Conservation (phyloP, 2,329 filamentous ascomycete species). For the Sclerotinia nivalis region DNA sequence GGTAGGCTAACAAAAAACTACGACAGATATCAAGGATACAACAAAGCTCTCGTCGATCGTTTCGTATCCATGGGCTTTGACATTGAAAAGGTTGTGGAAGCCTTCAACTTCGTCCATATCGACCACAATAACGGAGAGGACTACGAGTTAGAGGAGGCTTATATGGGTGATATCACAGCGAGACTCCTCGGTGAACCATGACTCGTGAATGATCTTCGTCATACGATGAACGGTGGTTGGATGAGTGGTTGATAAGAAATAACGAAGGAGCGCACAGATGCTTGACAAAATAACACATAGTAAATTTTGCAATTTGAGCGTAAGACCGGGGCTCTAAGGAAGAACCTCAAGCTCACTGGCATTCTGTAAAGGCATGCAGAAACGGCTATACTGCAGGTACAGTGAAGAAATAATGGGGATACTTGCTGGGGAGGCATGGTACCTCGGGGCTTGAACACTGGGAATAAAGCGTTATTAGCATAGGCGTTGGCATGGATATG, state of each 20-base stretch:
- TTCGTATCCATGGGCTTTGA: conserved; percentile 93
- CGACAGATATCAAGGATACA: conserved; percentile 80
- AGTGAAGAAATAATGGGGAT: neutral
- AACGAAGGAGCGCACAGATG: neutral
- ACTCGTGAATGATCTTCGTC: conserved; percentile 21
- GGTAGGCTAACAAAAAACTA: conserved; percentile 27
- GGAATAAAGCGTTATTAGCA: conserved; percentile 7
- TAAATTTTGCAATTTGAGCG: neutral
- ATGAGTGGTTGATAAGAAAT: neutral
- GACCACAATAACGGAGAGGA: conserved; percentile 75
- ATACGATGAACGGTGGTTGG: conserved; percentile 13
- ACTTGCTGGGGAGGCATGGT: neutral
- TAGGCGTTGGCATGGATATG: conserved; percentile 11
- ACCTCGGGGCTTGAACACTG: neutral
- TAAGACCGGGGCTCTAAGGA: neutral
- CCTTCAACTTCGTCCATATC: conserved; percentile 80
- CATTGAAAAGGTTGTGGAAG: conserved; percentile 79
- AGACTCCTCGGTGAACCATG: conserved; percentile 74
- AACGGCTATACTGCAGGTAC: neutral
- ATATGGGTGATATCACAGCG: conserved; percentile 87
- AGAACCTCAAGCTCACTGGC: neutral
- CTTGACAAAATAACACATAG: neutral
- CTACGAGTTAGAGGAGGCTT: conserved; percentile 85
- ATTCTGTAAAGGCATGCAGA: neutral
- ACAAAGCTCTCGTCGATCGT: conserved; percentile 75